Evolutionary conservation across 768 basidiomycete species (phyloP), one percentile per base, ranked within the genome.

Genomic region (Rickenella mellea): DNA sequence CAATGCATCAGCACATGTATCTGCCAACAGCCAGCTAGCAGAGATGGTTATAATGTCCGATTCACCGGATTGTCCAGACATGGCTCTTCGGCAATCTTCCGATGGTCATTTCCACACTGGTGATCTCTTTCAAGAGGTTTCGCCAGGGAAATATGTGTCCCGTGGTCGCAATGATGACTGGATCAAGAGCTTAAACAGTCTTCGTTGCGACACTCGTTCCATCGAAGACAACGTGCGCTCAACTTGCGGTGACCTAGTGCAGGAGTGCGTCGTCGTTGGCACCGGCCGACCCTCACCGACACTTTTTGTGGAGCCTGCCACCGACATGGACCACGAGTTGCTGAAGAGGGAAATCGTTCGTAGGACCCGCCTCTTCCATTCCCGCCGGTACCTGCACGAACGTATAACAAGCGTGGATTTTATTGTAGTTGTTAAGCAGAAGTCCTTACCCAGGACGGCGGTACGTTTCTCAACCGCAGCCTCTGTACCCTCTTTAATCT

Each of bases 91-190:
- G 39, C 55, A 69, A 38, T n/a, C n/a, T n/a, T 48, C 67, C 1
- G 82, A 87, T 55, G 83, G 83, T 5, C 66, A 83, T 53, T 84
- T 82, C 63, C 84, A 84, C 56, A 86, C 84, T 11, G 84, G 85
- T 1, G 84, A 88, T 58, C 64, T 88, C n/a, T 88, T 87, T 66
- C 71, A 75, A 52, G 77, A 83, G 57, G 64, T 68, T 14, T 49
- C 63, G 2, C 66, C 74, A 1, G 81, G 80, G 0, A 63, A 61
- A 50, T 87, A 80, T 55, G 55, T 76, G 35, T 82, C 72, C 47
- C 73, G 79, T 27, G 85, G 84, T 20, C 74, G 85, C 30, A 76
- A 84, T 46, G 84, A 88, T 51, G 84, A 88, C 59, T 86, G 84
- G 85, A 87, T 88, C 58, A 88, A 87, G 64, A 79, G 78, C 28